Percentiles rank a stretch among this genome's conserved stretches.
These are phyloP conservation scores for Entrophospora sp. DNA, from an alignment of 192 early-diverging fungal genomes.

Conservation along the genomic window DNA sequence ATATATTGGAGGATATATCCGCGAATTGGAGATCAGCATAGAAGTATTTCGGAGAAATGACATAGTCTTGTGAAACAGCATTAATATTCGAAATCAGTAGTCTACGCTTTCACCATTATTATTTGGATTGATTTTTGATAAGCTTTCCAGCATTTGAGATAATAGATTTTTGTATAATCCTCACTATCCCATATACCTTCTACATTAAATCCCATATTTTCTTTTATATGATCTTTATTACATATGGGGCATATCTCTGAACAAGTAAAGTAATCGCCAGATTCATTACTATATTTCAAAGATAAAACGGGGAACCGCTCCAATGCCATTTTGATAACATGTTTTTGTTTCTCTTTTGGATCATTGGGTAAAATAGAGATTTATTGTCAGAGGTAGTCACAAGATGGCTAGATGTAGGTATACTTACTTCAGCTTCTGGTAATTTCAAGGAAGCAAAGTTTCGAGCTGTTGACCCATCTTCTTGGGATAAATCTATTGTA, in stretches of 20 bases:
- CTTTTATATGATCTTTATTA: background rate
- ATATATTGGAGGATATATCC: no score
- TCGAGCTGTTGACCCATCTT: no score
- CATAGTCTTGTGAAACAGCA: no score
- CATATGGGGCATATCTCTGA: background rate
- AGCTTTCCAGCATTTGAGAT: background rate
- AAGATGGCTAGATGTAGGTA: no score
- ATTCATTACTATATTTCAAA: slow-evolving; percentile 12
- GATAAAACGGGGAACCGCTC: background rate
- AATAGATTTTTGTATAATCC: slow-evolving; percentile 5
- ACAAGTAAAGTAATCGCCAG: slow-evolving; percentile 2
- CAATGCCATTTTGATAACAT: slow-evolving; percentile 7
- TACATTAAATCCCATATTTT: no score
- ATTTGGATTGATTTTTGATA: slow-evolving; percentile 5
- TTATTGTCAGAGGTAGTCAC: no score
- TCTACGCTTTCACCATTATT: background rate
- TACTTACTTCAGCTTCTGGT: no score
- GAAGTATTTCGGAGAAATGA: no score
- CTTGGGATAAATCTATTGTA: no score
- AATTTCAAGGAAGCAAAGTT: no score
- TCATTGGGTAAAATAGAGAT: slow-evolving; percentile 1
- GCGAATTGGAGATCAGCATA: no score
- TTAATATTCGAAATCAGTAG: no score
- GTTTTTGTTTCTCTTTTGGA: slow-evolving; percentile 9
- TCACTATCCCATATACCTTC: background rate